Percentiles rank a stretch among this genome's conserved stretches.
phyloP scores from a whole-genome alignment of 2,329 filamentous ascomycete species.

The Aspergillus vadensis region DNA sequence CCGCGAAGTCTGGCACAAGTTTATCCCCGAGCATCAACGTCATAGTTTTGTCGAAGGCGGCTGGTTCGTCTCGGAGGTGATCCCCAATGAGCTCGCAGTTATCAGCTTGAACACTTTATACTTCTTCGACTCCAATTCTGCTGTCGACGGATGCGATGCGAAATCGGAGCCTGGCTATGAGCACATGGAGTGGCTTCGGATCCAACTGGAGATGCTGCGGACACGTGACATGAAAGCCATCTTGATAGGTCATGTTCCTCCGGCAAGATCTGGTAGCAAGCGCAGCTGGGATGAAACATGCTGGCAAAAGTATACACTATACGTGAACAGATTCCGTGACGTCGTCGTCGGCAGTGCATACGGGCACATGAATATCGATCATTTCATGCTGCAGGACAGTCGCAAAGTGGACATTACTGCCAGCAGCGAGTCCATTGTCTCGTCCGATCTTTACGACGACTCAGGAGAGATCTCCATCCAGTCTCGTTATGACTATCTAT shows the following conservation, averaged over 20 bases:
- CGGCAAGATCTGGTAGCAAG: slow-evolving; percentile 82
- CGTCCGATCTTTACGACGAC: slow-evolving; percentile 12
- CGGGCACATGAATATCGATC: slow-evolving; percentile 98
- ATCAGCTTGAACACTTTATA: slow-evolving; percentile 96
- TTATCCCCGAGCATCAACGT: slow-evolving; percentile 89
- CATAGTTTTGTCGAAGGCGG: slow-evolving; percentile 91
- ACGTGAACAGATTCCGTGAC: slow-evolving; percentile 87
- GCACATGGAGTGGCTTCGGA: slow-evolving; percentile 92
- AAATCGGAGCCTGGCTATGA: slow-evolving; percentile 85
- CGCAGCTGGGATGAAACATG: slow-evolving; percentile 93
- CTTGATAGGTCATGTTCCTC: slow-evolving; percentile 89
- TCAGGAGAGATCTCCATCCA: slow-evolving; percentile 40
- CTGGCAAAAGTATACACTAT: slow-evolving; percentile 96
- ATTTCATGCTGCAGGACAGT: slow-evolving; percentile 90
- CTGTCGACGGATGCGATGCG: slow-evolving; percentile 82
- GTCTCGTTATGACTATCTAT: slow-evolving; percentile 77
- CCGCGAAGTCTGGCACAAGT: slow-evolving; percentile 74
- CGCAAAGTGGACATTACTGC: slow-evolving; percentile 68
- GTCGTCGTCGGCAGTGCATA: slow-evolving; percentile 78
- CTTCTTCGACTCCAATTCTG: slow-evolving; percentile 90
- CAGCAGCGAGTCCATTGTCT: slow-evolving; percentile 21
- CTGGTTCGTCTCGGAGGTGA: slow-evolving; percentile 92
- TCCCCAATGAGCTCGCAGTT: slow-evolving; percentile 80
- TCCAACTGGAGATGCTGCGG: slow-evolving; percentile 82
- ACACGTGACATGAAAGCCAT: slow-evolving; percentile 90